Evolutionary conservation across 2,329 filamentous ascomycete genomes (phyloP).

Genomic region (Malbranchea zuffiana): DNA sequence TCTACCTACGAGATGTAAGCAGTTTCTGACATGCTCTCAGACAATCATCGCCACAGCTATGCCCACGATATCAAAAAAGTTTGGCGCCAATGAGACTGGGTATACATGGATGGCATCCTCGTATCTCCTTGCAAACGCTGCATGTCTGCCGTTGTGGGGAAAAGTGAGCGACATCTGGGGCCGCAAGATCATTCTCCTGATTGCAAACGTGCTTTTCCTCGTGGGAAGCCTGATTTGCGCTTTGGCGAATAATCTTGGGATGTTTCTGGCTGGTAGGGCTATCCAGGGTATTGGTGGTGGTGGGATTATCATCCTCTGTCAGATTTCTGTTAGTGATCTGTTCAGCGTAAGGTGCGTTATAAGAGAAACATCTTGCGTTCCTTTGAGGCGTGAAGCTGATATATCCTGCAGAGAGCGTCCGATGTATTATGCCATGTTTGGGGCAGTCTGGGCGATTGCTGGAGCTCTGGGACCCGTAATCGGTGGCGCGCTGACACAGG

Average conservation of each 20-base stretch:
- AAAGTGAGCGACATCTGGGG: constrained; percentile 59
- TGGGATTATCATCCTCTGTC: constrained; percentile 51
- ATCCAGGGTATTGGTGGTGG: constrained; percentile 55
- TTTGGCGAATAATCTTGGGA: constrained; percentile 46
- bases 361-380: background rate
- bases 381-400: background rate
- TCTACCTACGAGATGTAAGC: background rate
- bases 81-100: constrained; percentile 24
- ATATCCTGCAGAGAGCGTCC: constrained; percentile 39
- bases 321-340: constrained; percentile 53
- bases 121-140: constrained; percentile 27
- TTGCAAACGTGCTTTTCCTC: constrained; percentile 52
- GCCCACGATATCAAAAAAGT: constrained; percentile 26
- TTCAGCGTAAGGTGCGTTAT: constrained; percentile 45
- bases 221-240: constrained; percentile 51
- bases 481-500: constrained; percentile 14
- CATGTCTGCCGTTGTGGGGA: constrained; percentile 43
- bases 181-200: constrained; percentile 51
- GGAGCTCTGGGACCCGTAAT: constrained; percentile 14
- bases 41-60: constrained; percentile 29
- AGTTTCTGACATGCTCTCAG: constrained; percentile 6
- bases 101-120: constrained; percentile 32
- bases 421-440: constrained; percentile 54
- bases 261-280: constrained; percentile 51
- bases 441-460: constrained; percentile 45